Evolutionary conservation across 257 asterid species (phyloP).

Genomic region (Rhazya stricta): DNA sequence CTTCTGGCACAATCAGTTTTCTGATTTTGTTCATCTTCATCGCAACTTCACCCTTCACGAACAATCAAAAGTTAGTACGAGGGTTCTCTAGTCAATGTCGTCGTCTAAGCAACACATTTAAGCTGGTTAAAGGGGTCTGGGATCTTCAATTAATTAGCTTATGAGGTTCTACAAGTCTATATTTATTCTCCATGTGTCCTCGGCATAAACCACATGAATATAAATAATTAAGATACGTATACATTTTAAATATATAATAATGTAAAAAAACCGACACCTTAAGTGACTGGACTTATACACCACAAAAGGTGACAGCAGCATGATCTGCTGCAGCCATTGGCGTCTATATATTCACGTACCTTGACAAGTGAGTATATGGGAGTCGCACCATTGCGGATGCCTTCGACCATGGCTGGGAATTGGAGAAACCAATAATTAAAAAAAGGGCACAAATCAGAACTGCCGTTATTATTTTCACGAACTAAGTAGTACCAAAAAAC

Average conservation of each 20-base stretch:
- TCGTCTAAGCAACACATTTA: too few relatives aligned
- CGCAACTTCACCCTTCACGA: not conserved
- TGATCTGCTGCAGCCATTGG: not conserved
- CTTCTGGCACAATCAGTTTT: slow-evolving; percentile 40
- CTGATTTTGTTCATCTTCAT: slow-evolving; percentile 29
- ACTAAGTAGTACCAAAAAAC: not conserved
- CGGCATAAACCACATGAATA: too few relatives aligned
- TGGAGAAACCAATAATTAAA: not conserved
- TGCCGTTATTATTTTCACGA: not conserved
- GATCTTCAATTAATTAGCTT: too few relatives aligned
- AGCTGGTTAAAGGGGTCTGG: too few relatives aligned
- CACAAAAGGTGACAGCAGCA: not conserved
- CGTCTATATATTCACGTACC: slow-evolving; percentile 28
- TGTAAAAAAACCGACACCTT: too few relatives aligned
- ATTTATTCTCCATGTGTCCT: too few relatives aligned
- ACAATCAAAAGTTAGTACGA: not conserved
- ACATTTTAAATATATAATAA: too few relatives aligned
- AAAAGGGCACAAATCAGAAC: not conserved
- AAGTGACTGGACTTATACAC: not conserved
- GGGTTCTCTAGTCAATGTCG: not conserved
- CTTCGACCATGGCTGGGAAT: slow-evolving; percentile 15
- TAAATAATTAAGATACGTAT: too few relatives aligned
- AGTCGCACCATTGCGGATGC: slow-evolving; percentile 23
- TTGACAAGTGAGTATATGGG: slow-evolving; percentile 32
- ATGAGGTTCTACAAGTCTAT: too few relatives aligned